A percentile compares a stretch with the other conserved stretches of the same genome.
These are phyloP conservation scores for Vickermania ingenoplastis DNA, from an alignment of 208 protist genomes.

Conservation along the genomic window DNA sequence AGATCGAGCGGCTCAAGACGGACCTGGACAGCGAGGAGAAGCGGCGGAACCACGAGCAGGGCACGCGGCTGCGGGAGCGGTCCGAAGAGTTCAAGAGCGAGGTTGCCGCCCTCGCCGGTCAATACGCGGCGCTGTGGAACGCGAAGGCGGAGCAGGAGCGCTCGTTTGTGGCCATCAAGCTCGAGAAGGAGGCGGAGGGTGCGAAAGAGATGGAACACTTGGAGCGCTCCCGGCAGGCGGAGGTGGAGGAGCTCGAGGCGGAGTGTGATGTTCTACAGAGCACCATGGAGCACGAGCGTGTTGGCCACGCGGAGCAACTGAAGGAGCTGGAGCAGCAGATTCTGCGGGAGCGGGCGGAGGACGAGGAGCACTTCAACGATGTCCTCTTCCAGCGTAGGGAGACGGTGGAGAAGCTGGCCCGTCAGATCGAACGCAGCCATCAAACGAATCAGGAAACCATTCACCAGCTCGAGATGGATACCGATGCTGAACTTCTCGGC, in stretches of 20 bases:
- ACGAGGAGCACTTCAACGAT: conserved; percentile 77
- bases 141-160: conserved; percentile 89
- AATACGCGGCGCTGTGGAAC: conserved; percentile 71
- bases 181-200: conserved; percentile 73
- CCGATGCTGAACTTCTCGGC: conserved; percentile 87
- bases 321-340: conserved; percentile 23
- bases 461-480: conserved; percentile 91
- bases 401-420: conserved; percentile 42
- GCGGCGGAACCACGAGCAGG: conserved; percentile 87
- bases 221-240: conserved; percentile 77
- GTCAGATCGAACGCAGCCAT: conserved; percentile 52
- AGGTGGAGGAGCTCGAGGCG: conserved; percentile 83
- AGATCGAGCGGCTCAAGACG: conserved; percentile 85
- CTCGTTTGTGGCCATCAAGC: conserved; percentile 81
- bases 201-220: conserved; percentile 46
- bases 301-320: conserved; percentile 22
- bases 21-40: conserved; percentile 93
- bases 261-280: conserved; percentile 48
- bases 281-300: conserved; percentile 56
- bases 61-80: conserved; percentile 86
- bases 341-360: conserved; percentile 26
- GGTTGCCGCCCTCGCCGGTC: conserved; percentile 41
- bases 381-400: conserved; percentile 52
- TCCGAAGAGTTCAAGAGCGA: conserved; percentile 84
- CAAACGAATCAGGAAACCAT: conserved; percentile 81